Evolutionary conservation across 192 early-diverging fungal genomes (phyloP).

Genomic region (Rhizophagus sp.): DNA sequence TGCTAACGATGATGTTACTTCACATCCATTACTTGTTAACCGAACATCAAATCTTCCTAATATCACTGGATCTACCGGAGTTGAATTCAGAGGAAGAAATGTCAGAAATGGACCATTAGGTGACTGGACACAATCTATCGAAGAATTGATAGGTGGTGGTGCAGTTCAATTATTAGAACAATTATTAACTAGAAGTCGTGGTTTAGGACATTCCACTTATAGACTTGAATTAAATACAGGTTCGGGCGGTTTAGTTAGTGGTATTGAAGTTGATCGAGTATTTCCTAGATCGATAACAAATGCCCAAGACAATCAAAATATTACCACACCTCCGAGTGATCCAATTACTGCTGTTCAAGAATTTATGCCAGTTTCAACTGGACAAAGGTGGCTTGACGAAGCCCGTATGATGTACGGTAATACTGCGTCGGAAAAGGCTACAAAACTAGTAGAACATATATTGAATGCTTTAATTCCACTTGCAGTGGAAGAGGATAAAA

Average conservation of each 20-base stretch:
- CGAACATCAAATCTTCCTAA: constrained; percentile 32
- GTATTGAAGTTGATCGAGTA: constrained; percentile 39
- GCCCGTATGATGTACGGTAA: constrained; percentile 76
- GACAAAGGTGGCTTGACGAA: constrained; percentile 88
- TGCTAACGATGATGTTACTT: constrained; percentile 56
- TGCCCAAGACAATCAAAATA: constrained; percentile 30
- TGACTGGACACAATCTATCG: constrained; percentile 59
- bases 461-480: constrained; percentile 74
- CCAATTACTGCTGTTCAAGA: constrained; percentile 64
- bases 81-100: constrained; percentile 33
- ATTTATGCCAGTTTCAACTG: constrained; percentile 67
- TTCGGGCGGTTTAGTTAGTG: constrained; percentile 36
- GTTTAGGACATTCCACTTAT: constrained; percentile 34
- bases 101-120: constrained; percentile 43
- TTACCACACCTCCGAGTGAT: constrained; percentile 32
- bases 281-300: constrained; percentile 20
- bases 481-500: constrained; percentile 69
- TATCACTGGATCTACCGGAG: background rate
- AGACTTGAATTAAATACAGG: constrained; percentile 41
- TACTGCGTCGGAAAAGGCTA: constrained; percentile 58
- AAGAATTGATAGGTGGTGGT: constrained; percentile 63
- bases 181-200: constrained; percentile 39
- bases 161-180: constrained; percentile 58
- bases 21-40: constrained; percentile 69
- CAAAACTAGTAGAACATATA: constrained; percentile 60